Base-by-base conservation (phyloP, 495 filamentous ascomycete genomes). In the Tetracladium setigerum region DNA sequence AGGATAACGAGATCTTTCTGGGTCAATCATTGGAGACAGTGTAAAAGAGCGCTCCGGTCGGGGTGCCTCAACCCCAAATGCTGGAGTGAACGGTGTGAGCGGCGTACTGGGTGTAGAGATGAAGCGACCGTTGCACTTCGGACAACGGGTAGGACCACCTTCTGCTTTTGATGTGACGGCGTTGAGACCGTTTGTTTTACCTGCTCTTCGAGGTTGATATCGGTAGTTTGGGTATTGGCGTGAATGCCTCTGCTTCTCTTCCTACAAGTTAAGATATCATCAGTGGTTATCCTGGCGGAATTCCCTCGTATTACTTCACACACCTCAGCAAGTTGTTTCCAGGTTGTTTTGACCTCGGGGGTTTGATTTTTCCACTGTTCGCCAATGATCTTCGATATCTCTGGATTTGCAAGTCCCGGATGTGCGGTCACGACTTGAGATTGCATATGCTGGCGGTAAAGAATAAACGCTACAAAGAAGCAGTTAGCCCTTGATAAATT, bases 331-430 rank as follows among this genome's bases (percentile, higher is more conserved):
- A 95, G 74, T 47, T 70, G 71, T 63, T 91, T 95, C 94, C 94
- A 98, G 57, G 86, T 74, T 33, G 79, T 76, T 65, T 95, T 95
- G 22, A 78, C 73, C n/a, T 86, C 80, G 30, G 83, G 71, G 4
- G 82, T 69, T 52, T 89, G 78, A 50, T 77, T 70, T 49, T 81
- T 77, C 92, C 92, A 98, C 75, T 88, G 82, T 58, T 90, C 83
- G 36, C 94, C 92, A 58, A 97, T 95, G 55, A 96, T 92, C 67
- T 97, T 97, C 32, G 92, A 97, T 49, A 98, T 95, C 41, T 98
- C 89, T 5, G 92, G 92, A 65, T 98, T 98, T 30, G 94, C 81
- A 53, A 95, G 78, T 35, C 89, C 88, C 5, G 90, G 92, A 59
- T 96, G 74, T 56, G 86, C 79, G 10, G 81, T 73, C 7, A 91